Evolutionary conservation across 2,329 filamentous ascomycete genomes (phyloP), one percentile per base, ranked within the genome.

Genomic region (Raffaelea ambrosiae): DNA sequence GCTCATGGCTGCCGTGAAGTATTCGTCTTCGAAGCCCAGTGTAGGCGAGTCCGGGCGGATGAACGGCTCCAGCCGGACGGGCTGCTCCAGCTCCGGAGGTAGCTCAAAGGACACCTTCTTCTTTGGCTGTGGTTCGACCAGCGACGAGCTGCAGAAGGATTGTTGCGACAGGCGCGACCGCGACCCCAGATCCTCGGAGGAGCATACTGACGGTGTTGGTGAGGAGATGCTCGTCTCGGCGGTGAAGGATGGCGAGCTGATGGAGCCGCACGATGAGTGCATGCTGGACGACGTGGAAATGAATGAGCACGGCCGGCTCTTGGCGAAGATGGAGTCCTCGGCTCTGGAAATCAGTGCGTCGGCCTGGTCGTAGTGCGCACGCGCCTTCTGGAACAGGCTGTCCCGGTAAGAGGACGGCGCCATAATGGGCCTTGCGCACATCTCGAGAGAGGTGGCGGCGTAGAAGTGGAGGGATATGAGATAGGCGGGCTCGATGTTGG

Each of bases 381-480:
- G 70, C 5, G 77, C 75, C 53, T 78, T 70, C 33, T 67, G 63
- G 5, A 81, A 65, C 7, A 81, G 64, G 47, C 60, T 68, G 31
- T 63, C 62, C 40, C 75, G 72, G 52, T 72, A 66, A 3, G 68
- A 59, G 0, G 73, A 73, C 2, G 66, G 67, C 11, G 66, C 61
- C 16, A 68, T 67, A 8, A 78, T 62, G 33, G 69, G 65, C 23
- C 70, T 68, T 1, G 75, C 75, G 54, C 76, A 75, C 65, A 74
- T 72, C 56, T 81, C 77, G 39, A 77, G 67, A 14, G 77, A 73
- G n/a, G 68, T 72, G 19, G 77, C 77, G n/a, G 76, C 77, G 52
- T 80, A 81, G 58, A 81, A 80, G 58, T 78, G 71, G 5, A 81
- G 66, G 51, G 78, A 79, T 53, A 81, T 74, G 31, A 79, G 64